These are phyloP conservation scores for Ogataea saltuana DNA, from an alignment of 805 yeast species.

Conservation along the genomic window DNA sequence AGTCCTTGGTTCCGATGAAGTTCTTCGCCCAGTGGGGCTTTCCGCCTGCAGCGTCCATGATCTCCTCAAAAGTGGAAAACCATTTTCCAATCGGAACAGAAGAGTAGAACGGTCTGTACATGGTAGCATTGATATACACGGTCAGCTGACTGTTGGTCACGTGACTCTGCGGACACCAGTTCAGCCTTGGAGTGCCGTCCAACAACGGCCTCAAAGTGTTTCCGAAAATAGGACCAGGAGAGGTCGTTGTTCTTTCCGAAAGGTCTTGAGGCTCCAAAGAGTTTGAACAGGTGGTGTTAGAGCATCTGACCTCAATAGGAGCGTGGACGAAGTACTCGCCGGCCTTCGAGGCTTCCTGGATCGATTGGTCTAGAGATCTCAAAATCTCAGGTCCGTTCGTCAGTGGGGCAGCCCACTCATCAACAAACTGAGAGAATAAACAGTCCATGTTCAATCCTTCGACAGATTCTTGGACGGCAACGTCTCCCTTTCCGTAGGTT, in stretches of 20 bases:
- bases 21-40: conserved; percentile 99
- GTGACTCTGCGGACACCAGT: conserved; percentile 53
- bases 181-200: conserved; percentile 74
- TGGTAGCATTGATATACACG: conserved; percentile 86
- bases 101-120: conserved; percentile 89
- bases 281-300: conserved; percentile 67
- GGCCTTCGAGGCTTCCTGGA: conserved; percentile 55
- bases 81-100: conserved; percentile 75
- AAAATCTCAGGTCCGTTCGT: conserved; percentile 73
- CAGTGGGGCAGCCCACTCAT: conserved; percentile 97
- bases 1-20: conserved; percentile 60
- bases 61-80: conserved; percentile 81
- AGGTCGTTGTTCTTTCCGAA: conserved; percentile 47
- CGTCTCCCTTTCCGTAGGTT: conserved; percentile 55
- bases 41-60: conserved; percentile 78
- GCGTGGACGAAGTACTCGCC: conserved; percentile 86
- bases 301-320: conserved; percentile 92
- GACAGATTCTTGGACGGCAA: conserved; percentile 76
- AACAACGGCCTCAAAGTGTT: conserved; percentile 78
- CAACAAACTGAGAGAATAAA: conserved; percentile 86
- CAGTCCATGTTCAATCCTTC: conserved; percentile 95
- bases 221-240: conserved; percentile 83
- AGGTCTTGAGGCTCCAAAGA: conserved; percentile 45
- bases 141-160: conserved; percentile 77
- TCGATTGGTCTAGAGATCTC: conserved; percentile 58